Evolutionary conservation across 768 basidiomycete species (phyloP), one percentile per base, ranked within the genome.

Genomic region (Astraeus odoratus): DNA sequence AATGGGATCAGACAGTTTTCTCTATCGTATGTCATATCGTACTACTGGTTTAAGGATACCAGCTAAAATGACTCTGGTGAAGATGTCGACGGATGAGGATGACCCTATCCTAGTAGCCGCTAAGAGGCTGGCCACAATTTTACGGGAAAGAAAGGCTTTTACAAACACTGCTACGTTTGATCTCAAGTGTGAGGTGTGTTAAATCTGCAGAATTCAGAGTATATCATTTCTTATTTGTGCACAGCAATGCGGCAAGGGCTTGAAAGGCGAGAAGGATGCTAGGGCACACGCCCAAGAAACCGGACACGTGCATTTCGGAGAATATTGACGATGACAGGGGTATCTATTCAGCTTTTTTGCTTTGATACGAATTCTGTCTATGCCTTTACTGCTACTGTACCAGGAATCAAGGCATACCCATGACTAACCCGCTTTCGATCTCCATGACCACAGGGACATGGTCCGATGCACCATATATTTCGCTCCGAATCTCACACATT

Each of bases 241-340:
- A 43, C 36, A 91, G 81, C 70, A 84, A 41, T 98, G 94, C 57
- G 79, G 84, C 15, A 72, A 80, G 55, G 92, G 89, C 0, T 67
- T 98, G 52, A 94, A 85, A 54, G 95, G 95, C 26, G 94, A 98
- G 70, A 97, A 93, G 57, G 93, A 82, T 49, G 95, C 95, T 1
- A 78, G 88, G 27, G 76, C 77, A 38, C 95, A 98, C 60, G 95
- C 95, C 4, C 76, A 77, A 55, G 71, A 80, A 63, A 96, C 92
- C 1, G 91, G 94, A 0, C 94, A 96, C 65, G 75, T 76, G 16
- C 71, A 73, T 33, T 94, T 94, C 53, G 89, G 88, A 50, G 91
- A 91, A 59, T 92, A 83, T 59, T 87, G 51, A 63, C 18, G n/a
- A 68, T 46, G 6, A 29, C 8, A 3, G 18, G 47, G 7, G 33